Evolutionary conservation across 352 stramenopile genomes (phyloP), one percentile per base, ranked within the genome.

Genomic region (Thraustochytrium striatum): DNA sequence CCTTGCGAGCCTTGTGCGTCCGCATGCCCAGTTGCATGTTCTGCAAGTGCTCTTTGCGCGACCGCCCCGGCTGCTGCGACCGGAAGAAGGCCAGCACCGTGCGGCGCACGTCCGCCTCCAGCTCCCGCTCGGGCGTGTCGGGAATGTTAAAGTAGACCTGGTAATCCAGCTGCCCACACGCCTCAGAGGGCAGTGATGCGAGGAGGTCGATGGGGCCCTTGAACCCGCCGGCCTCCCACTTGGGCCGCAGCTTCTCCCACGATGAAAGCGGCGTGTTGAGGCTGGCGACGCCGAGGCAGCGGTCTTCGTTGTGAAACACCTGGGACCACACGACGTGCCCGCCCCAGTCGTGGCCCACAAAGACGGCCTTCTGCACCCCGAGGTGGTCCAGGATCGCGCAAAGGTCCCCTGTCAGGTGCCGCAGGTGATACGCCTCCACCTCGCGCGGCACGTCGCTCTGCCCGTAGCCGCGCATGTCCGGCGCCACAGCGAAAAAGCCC

Each of bases 21-120:
- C 70, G 55, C 70, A 80, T 80, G 21, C 70, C 70, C 7, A 80
- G 28, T 11, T 58, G 16, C 70, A 80, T 80, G 47, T 75, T 80
- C 13, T 70, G 57, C 1, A 43, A 30, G 36, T 75, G 33, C 52
- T 55, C 47, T 62, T 58, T 5, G 0, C 8, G 39, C 38, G 55
- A 2, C 38, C 58, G 1, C 58, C 53, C 0, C 35, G 30, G 41
- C 1, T 61, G 11, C 65, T 75, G 65, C 35, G 65, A 75, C 7
- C 70, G 61, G 28, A 72, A 80, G 41, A 80, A 80, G 8, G 53
- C 58, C 16, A 79, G n/a, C 13, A 80, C 28, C 7, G 70, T 80
- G 16, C 39, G 72, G 32, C 38, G 41, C 13, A 80, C 47, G 25
- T 80, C 58, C 7, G 38, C 43, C 32, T 80, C 58, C n/a, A 80